Base-by-base conservation (phyloP, 192 early-diverging fungal genomes). In the Entomortierella lignicola region DNA sequence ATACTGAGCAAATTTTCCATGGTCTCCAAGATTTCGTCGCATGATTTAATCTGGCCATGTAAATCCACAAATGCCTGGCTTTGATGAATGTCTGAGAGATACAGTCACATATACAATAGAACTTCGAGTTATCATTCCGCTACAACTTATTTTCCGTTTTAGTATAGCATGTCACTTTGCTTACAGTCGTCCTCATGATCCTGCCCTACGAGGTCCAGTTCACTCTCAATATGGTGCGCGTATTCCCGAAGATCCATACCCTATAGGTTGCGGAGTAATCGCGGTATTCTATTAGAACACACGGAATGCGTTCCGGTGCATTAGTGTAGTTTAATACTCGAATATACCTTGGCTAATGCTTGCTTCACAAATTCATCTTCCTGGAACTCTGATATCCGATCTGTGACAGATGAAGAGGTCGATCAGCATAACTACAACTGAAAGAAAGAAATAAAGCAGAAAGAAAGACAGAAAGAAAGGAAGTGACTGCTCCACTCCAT, bases 181-280 rank as follows among this genome's bases (percentile, higher is more conserved):
- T 70, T 88, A 92, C 91, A 92, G 63, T 89, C 88, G 18, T 85
- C 82, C 23, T 92, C 86, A 74, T 96, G 92, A 52, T 84, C 86
- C 48, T 89, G 82, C 55, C 95, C 92, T 8, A 94, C 84, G 23
- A 65, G 82, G 44, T 85, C 75, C 55, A 96, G 86, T 69, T 98
- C 93, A 13, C 84, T 75, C 41, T 92, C 91, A 17, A 98, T 88
- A 39, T 94, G 84, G 48, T 85, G 89, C 8, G 93, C 91, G 82
- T 97, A 95, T 70, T 93, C 90, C 20, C 94, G 89, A 54, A 99
- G 85, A 81, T 97, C 95, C 66, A 95, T 87, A 32, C 94, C 95
- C 81, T 92, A 66, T 25, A n/a, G 30, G 11, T 29, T 15, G 31
- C 21, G 39, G 44, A 47, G n/a, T 37, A 43, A 32, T 18, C 43